Conservation (phyloP, 2,329 filamentous ascomycete genomes). For the Aspergillus sp. region DNA sequence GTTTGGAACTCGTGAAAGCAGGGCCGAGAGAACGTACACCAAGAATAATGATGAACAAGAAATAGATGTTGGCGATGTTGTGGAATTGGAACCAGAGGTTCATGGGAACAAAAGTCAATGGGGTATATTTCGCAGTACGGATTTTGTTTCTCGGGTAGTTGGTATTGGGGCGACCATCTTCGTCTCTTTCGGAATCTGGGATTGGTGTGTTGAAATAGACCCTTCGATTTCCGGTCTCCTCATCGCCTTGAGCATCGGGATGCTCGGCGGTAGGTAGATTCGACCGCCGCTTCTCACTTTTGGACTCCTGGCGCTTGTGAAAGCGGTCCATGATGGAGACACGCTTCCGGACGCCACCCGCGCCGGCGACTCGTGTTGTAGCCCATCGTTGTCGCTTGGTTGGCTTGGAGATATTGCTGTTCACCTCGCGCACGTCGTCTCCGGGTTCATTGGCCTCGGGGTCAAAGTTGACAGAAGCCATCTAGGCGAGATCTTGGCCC, state of each 20-base stretch:
- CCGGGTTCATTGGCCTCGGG: conserved; percentile 27
- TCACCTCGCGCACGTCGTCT: conserved; percentile 26
- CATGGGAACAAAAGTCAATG: conserved; percentile 91
- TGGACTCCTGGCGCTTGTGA: conserved; percentile 60
- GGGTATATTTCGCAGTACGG: conserved; percentile 94
- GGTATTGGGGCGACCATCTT: conserved; percentile 70
- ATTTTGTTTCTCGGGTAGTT: conserved; percentile 92
- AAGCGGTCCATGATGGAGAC: conserved; percentile 76
- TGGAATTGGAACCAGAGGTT: conserved; percentile 98
- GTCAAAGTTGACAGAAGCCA: conserved; percentile 40
- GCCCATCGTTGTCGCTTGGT: conserved; percentile 91
- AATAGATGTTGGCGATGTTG: conserved; percentile 98
- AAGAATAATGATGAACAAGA: conserved; percentile 92
- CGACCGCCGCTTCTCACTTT: conserved; percentile 68
- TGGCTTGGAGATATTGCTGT: conserved; percentile 56
- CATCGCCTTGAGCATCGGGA: conserved; percentile 36
- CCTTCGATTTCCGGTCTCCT: conserved; percentile 33
- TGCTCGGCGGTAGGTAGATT: conserved; percentile 35
- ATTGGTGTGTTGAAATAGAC: conserved; percentile 81
- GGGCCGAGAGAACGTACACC: conserved; percentile 61
- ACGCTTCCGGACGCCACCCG: conserved; percentile 75
- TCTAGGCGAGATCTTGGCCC: conserved; percentile 29
- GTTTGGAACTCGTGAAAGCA: not conserved
- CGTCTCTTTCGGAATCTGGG: conserved; percentile 71
- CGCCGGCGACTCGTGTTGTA: conserved; percentile 79